phyloP scores from a whole-genome alignment of 306 rosid species.

The Neltuma alba region DNA sequence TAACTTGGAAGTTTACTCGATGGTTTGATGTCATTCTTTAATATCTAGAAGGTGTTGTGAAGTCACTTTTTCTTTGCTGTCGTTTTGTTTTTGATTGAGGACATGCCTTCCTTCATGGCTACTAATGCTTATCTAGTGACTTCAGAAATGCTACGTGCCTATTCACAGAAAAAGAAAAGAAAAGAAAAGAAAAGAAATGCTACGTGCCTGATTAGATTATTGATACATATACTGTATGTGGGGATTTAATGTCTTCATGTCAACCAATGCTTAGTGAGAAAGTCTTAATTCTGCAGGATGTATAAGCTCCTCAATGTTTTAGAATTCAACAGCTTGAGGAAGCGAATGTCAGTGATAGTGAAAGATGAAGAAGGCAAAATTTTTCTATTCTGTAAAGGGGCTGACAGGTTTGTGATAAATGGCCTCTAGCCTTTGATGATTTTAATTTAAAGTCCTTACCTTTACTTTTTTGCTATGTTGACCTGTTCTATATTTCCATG shows the following conservation, averaged over 20 bases:
- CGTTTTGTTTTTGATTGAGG: not conserved
- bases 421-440: conserved; percentile 21
- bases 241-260: conserved; percentile 4
- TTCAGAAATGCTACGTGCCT: conserved; percentile 13
- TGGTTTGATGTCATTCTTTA: not conserved
- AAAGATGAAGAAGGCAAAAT: conserved; percentile 70
- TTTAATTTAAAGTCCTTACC: conserved; percentile 1
- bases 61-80: not conserved
- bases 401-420: conserved; percentile 76
- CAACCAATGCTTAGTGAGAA: not conserved
- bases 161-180: no score
- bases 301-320: conserved; percentile 81
- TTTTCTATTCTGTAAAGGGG: conserved; percentile 84
- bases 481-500: conserved; percentile 32
- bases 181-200: no score
- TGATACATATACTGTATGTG: not conserved
- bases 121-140: conserved; percentile 12
- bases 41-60: not conserved
- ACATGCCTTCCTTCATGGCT: conserved; percentile 28
- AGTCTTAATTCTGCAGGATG: conserved; percentile 50
- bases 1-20: conserved; percentile 14
- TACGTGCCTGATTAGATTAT: not conserved
- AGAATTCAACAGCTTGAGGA: conserved; percentile 90
- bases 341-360: conserved; percentile 95
- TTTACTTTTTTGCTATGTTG: conserved; percentile 5